Percentiles rank a stretch among this genome's conserved stretches.
Evolutionary conservation across 805 yeast genomes (phyloP).

Genomic region (Wickerhamiella shivajii): DNA sequence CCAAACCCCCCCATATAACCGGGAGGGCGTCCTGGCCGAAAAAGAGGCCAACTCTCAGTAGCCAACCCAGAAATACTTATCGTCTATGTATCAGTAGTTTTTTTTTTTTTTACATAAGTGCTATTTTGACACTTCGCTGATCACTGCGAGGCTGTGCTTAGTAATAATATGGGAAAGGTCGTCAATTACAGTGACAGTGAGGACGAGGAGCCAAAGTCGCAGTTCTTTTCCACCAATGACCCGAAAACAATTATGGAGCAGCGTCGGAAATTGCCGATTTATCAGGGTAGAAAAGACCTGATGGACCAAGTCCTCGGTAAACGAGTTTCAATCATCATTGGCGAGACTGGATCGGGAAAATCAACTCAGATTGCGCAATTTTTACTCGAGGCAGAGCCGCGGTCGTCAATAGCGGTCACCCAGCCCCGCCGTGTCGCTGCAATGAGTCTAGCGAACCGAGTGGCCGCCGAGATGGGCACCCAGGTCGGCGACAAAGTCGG

Average conservation of each 20-base stretch:
- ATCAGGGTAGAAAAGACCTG: conserved; percentile 50
- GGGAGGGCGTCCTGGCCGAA: conserved; percentile 1
- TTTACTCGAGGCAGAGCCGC: conserved; percentile 32
- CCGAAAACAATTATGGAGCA: conserved; percentile 32
- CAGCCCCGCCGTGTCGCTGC: conserved; percentile 99
- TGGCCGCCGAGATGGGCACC: conserved; percentile 75
- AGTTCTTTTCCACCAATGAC: not conserved
- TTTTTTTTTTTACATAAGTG: no score
- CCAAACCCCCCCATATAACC: conserved; percentile 2
- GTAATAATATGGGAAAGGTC: conserved; percentile 5
- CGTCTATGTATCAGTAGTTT: not conserved
- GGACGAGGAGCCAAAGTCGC: conserved; percentile 8
- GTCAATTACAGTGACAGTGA: conserved; percentile 13
- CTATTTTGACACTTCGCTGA: not conserved
- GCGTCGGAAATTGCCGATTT: conserved; percentile 60
- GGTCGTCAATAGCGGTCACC: conserved; percentile 67
- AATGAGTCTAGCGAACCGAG: conserved; percentile 82
- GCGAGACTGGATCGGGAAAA: conserved; percentile 97
- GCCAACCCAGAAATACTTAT: not conserved
- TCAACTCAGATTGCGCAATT: conserved; percentile 95
- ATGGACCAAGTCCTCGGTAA: conserved; percentile 38
- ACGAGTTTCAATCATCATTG: conserved; percentile 69
- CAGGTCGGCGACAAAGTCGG: conserved; percentile 72
- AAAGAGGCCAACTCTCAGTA: not conserved
- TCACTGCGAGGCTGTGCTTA: not conserved